Base-by-base conservation (phyloP, 495 filamentous ascomycete species). In the Annulohypoxylon nitens region DNA sequence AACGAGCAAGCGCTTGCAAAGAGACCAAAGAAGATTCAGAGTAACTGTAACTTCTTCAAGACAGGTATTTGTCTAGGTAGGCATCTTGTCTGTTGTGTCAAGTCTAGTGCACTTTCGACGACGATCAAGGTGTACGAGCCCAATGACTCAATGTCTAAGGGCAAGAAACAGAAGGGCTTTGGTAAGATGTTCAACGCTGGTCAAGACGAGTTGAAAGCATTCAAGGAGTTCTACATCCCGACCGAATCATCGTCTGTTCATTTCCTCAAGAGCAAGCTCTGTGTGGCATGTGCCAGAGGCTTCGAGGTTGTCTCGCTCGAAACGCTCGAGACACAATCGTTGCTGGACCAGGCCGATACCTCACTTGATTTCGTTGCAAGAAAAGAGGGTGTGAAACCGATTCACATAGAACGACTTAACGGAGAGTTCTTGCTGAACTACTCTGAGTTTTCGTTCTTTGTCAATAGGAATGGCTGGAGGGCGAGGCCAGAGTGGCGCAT, bases 221-320 rank as follows among this genome's bases (percentile, higher is more conserved):
- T 96, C 87, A 98, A 98, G 88, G 97, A 99, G 85, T 98, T 97
- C 78, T 98, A 98, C 81, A 97, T 99, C 72, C 97, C 97, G 7
- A 93, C 94, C 4, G 97, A 99, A 82, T 95, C 94, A 6, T 93
- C 91, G 2, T 97, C 95, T 54, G 95, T 99, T 25, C 97, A 99
- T 79, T 99, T 98, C 87, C 86, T 99, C 69, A 93, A 94, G 70
- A 95, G 93, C 70, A 98, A 97, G 75, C 88, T 99, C 18, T 99
- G 97, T 78, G 96, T 98, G 50, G 97, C 94, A 39, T 98, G 96
- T 81, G 90, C 94, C 3, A 88, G 92, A 77, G 97, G 97, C 45
- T 99, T 99, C 81, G 97, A 99, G 78, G 94, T 99, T 51, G 97
- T 99, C 73, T 93, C 90, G 76, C 88, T 99, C 25, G 97, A 99